phyloP scores from a whole-genome alignment of 257 asterid genomes.

The Galeopsis tetrahit region DNA sequence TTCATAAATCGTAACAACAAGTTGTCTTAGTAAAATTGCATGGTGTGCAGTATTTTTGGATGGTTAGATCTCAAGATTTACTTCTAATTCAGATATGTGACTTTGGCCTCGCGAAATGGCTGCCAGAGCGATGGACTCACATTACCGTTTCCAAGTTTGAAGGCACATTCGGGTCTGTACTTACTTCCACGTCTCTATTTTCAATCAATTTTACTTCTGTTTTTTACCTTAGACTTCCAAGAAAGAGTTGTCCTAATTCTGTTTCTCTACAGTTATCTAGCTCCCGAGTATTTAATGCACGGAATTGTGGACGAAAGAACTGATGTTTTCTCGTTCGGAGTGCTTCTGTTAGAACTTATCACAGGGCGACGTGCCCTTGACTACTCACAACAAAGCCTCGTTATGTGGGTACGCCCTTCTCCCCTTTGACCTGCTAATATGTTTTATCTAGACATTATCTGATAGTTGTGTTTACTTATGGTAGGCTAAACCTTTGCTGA shows the following conservation, averaged over 20 bases:
- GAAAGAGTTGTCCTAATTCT: slow-evolving; percentile 17
- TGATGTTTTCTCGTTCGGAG: slow-evolving; percentile 86
- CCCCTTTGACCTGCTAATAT: not conserved
- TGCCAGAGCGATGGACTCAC: slow-evolving; percentile 74
- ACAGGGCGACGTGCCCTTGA: slow-evolving; percentile 95
- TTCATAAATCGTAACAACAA: no score
- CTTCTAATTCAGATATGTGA: slow-evolving; percentile 60
- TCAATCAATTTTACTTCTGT: not conserved
- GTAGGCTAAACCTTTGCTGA: slow-evolving; percentile 88
- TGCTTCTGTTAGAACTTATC: slow-evolving; percentile 81
- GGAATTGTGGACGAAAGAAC: slow-evolving; percentile 96
- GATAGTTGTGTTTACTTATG: slow-evolving; percentile 10
- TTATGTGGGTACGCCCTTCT: slow-evolving; percentile 74
- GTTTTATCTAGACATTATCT: not conserved
- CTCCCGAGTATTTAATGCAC: slow-evolving; percentile 95
- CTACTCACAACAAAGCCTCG: slow-evolving; percentile 94
- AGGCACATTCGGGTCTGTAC: slow-evolving; percentile 71
- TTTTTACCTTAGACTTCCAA: not conserved
- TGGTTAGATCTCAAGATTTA: slow-evolving; percentile 12
- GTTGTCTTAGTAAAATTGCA: not conserved
- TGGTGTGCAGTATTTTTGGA: slow-evolving; percentile 12
- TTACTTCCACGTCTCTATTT: not conserved
- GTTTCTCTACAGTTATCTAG: slow-evolving; percentile 64
- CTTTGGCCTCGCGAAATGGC: slow-evolving; percentile 80
- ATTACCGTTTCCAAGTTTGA: slow-evolving; percentile 58